Base-by-base conservation (phyloP, 495 filamentous ascomycete species). In the Hypoxylon rickii region DNA sequence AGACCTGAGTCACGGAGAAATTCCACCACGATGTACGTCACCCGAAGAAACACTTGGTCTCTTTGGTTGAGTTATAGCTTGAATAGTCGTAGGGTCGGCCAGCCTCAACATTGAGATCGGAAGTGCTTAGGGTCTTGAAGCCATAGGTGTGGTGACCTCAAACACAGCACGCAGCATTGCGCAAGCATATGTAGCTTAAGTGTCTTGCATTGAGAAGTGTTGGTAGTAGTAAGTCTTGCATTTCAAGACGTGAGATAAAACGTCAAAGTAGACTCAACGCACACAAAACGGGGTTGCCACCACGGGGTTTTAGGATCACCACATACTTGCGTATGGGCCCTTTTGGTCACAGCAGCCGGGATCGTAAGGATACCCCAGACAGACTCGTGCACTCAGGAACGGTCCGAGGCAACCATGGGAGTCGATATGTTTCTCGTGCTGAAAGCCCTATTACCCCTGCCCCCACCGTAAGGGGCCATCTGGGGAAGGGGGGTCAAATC, bases 401-500 rank as follows among this genome's bases (percentile, higher is more conserved):
- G 39, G 20, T 13, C 18, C 48, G 53, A 51, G 37, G 53, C 49
- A 62, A 19, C 29, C 38, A 33, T 49, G 32, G 45, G 26, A 20
- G 43, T 43, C 34, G 29, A 10, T 43, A 43, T 36, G 47, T 51
- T 52, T 53, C 59, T 49, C 33, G 39, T 40, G 48, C 44, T 31
- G 22, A 22, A 3, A 48, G 48, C 53, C 48, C 33, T 40, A 49
- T 19, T 41, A 26, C 44, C 51, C 47, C 52, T 49, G 43, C 47
- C 53, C 51, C 52, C 53, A 62, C 43, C 22, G 24, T 37, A 26
- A 22, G 52, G 46, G 32, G 29, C 31, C 21, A 54, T 54, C 44
- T 37, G 44, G 49, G 39, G 44, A 50, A 41, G 42, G 43, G 48
- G 41, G 43, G 42, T 20, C 33, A 55, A 37, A 54, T 54, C 56